Conservation (phyloP, 148 eudicot species). For the Mesembryanthemum crystallinum region DNA sequence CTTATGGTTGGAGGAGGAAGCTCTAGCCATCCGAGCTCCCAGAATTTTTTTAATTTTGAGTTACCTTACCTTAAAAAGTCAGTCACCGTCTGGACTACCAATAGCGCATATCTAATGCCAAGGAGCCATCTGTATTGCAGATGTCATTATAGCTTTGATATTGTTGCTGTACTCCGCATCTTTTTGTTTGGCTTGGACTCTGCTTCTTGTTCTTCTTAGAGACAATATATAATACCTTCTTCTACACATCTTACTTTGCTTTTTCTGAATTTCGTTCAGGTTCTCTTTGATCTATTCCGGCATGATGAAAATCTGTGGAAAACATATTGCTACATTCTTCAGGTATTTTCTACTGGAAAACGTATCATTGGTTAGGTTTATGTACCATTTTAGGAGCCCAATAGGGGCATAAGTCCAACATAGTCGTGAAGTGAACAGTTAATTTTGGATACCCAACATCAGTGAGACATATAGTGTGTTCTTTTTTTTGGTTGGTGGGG, state of each 20-base stretch:
- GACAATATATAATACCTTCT: neutral
- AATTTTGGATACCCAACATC: too few species aligned
- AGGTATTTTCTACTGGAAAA: slow-evolving; percentile 44
- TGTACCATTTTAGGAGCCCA: neutral
- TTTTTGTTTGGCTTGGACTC: neutral
- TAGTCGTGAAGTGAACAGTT: too few species aligned
- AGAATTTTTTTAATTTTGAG: neutral
- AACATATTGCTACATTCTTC: slow-evolving; percentile 66
- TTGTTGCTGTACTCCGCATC: neutral
- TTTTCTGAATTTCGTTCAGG: slow-evolving; percentile 40
- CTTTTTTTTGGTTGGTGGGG: too few species aligned
- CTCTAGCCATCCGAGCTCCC: neutral
- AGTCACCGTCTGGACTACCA: neutral
- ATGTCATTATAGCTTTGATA: neutral
- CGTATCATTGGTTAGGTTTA: neutral
- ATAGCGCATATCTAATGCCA: too few species aligned
- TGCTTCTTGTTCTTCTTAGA: neutral
- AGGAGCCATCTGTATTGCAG: neutral
- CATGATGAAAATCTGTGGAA: slow-evolving; percentile 85
- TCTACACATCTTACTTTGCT: neutral
- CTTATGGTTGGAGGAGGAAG: neutral
- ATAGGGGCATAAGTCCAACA: too few species aligned
- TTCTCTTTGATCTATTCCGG: slow-evolving; percentile 84
- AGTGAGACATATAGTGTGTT: too few species aligned
- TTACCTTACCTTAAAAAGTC: neutral